Conservation (phyloP, 2,329 filamentous ascomycete species). For the Fusarium staphyleae region DNA sequence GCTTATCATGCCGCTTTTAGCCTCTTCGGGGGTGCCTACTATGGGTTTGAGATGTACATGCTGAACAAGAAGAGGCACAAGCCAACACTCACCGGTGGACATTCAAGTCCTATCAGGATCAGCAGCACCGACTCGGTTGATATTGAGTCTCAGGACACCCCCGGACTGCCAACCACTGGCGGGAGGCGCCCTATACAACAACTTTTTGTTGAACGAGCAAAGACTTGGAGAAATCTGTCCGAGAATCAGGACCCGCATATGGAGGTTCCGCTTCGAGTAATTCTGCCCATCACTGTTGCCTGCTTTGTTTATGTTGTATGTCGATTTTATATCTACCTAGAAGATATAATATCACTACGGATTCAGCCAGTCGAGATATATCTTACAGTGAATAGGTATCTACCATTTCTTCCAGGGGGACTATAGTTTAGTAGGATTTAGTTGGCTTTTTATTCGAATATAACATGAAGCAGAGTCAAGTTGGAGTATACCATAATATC, state of each 20-base stretch:
- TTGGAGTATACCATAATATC: too few relatives aligned
- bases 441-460: too few relatives aligned
- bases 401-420: conserved; percentile 4
- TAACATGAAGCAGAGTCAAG: too few relatives aligned
- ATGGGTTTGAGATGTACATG: background rate
- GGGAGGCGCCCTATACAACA: too few relatives aligned
- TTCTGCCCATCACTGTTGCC: background rate
- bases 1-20: conserved; percentile 21
- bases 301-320: conserved; percentile 7
- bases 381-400: conserved; percentile 7
- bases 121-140: too few relatives aligned
- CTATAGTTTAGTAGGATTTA: too few relatives aligned
- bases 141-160: background rate
- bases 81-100: too few relatives aligned
- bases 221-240: background rate
- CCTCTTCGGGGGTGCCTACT: conserved; percentile 1
- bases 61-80: background rate
- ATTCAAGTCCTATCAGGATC: background rate
- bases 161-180: too few relatives aligned
- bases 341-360: conserved; percentile 7
- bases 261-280: background rate
- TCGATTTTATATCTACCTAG: conserved; percentile 16
- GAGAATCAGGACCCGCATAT: conserved; percentile 2
- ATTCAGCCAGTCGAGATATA: conserved; percentile 7
- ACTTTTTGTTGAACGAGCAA: background rate